Percentiles rank a stretch among this genome's conserved stretches.
These are phyloP conservation scores for Cornus suecica DNA, from an alignment of 148 eudicot species.

Conservation along the genomic window DNA sequence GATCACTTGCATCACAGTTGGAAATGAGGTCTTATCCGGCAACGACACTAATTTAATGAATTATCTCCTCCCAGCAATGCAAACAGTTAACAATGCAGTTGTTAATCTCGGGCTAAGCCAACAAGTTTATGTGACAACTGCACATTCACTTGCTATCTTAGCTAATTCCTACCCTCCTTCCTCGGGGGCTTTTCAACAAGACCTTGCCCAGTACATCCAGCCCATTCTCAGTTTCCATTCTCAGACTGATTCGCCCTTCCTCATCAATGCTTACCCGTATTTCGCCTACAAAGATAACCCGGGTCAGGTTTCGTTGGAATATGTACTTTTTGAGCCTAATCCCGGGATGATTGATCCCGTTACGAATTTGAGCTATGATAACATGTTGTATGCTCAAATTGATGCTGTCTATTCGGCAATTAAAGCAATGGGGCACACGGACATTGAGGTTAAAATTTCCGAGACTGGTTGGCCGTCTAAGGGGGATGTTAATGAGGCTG, in stretches of 20 bases:
- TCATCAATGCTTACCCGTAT: slow-evolving; percentile 78
- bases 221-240: slow-evolving; percentile 65
- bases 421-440: slow-evolving; percentile 59
- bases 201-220: slow-evolving; percentile 54
- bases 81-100: slow-evolving; percentile 50
- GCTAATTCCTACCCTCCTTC: slow-evolving; percentile 76
- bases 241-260: slow-evolving; percentile 55
- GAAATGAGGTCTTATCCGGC: slow-evolving; percentile 66
- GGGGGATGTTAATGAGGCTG: slow-evolving; percentile 67
- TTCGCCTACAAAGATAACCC: slow-evolving; percentile 77
- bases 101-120: slow-evolving; percentile 42
- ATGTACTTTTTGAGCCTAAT: slow-evolving; percentile 65
- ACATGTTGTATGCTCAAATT: slow-evolving; percentile 86
- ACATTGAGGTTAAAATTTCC: slow-evolving; percentile 53
- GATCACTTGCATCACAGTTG: slow-evolving; percentile 69
- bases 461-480: slow-evolving; percentile 97
- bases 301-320: slow-evolving; percentile 44
- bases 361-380: slow-evolving; percentile 66
- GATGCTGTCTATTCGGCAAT: slow-evolving; percentile 87
- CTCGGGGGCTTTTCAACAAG: slow-evolving; percentile 54
- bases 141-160: slow-evolving; percentile 70
- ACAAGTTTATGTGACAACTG: slow-evolving; percentile 62
- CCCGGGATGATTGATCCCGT: slow-evolving; percentile 50
- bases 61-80: slow-evolving; percentile 74
- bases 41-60: slow-evolving; percentile 39